Percentiles rank a stretch among this genome's conserved stretches.
These are phyloP conservation scores for Guadua angustifolia DNA, from an alignment of 176 grass and related monocot species.

Conservation along the genomic window DNA sequence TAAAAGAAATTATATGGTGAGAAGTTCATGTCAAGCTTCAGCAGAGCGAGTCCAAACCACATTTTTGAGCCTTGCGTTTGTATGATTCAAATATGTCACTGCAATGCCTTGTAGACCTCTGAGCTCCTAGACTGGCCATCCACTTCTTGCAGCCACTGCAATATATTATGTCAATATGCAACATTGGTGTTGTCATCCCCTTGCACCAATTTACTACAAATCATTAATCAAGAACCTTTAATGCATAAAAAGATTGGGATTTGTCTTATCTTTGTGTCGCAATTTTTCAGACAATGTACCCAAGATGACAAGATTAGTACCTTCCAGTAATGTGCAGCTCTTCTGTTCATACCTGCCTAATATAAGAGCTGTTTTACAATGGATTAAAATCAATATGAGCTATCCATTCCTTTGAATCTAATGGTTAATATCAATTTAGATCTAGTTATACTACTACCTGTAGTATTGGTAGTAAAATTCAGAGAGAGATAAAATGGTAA, in stretches of 20 bases:
- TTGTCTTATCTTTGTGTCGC: constrained; percentile 23
- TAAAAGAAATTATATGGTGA: constrained; percentile 36
- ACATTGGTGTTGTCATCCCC: constrained; percentile 23
- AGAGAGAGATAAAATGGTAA: too few species aligned
- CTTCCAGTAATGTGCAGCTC: not conserved
- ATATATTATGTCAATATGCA: constrained; percentile 27
- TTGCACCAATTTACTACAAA: constrained; percentile 26
- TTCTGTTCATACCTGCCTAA: constrained; percentile 29
- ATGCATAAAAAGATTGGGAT: not conserved
- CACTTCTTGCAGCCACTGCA: constrained; percentile 40
- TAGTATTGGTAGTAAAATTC: too few species aligned
- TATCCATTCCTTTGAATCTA: too few species aligned
- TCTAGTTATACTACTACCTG: too few species aligned
- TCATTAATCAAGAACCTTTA: not conserved
- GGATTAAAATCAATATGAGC: too few species aligned
- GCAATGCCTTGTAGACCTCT: constrained; percentile 36
- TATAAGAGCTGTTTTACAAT: too few species aligned
- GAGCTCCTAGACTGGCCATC: constrained; percentile 45
- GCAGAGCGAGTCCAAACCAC: not conserved
- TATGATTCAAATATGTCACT: constrained; percentile 35
- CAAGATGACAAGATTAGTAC: not conserved
- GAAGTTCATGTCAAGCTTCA: constrained; percentile 11
- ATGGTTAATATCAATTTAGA: too few species aligned
- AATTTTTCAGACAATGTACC: constrained; percentile 2
- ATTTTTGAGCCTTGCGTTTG: constrained; percentile 36